Percentiles rank a stretch among this genome's conserved stretches.
Conservation (phyloP, 306 rosid genomes). For the Abrus precatorius region DNA sequence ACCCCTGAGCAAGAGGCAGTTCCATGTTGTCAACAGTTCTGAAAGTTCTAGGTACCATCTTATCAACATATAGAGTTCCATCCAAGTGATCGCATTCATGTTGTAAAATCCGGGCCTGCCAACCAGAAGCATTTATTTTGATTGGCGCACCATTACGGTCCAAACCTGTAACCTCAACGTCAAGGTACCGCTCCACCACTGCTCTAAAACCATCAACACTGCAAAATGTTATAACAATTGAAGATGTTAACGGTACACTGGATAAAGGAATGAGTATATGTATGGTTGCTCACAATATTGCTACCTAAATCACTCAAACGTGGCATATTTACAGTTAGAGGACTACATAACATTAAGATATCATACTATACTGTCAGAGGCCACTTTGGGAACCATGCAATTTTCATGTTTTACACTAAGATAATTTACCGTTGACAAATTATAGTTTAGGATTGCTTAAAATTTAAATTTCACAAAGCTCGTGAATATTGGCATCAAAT, state of each 20-base stretch:
- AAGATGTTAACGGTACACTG: conserved; percentile 29
- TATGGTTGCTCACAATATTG: neutral
- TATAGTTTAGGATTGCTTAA: conserved; percentile 11
- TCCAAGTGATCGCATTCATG: conserved; percentile 96
- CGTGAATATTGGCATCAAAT: conserved; percentile 13
- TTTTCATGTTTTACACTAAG: conserved; percentile 9
- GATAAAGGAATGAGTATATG: neutral
- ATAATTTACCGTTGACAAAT: conserved; percentile 4
- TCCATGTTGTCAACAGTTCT: conserved; percentile 74
- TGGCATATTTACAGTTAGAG: conserved; percentile 17
- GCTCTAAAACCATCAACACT: conserved; percentile 93
- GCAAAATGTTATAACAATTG: conserved; percentile 45
- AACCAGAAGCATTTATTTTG: conserved; percentile 76
- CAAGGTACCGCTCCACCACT: conserved; percentile 80
- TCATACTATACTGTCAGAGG: conserved; percentile 3
- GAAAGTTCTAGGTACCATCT: conserved; percentile 86
- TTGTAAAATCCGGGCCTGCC: conserved; percentile 96
- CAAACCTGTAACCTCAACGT: conserved; percentile 85
- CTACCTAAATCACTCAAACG: conserved; percentile 2
- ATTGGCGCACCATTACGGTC: conserved; percentile 77
- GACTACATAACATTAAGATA: conserved; percentile 2
- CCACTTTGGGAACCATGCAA: neutral
- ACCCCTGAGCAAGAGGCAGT: conserved; percentile 84
- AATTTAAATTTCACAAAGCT: neutral
- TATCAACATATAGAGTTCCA: conserved; percentile 88